phyloP scores from a whole-genome alignment of 805 yeast species.

The Wickerhamiella kurtzmanii region DNA sequence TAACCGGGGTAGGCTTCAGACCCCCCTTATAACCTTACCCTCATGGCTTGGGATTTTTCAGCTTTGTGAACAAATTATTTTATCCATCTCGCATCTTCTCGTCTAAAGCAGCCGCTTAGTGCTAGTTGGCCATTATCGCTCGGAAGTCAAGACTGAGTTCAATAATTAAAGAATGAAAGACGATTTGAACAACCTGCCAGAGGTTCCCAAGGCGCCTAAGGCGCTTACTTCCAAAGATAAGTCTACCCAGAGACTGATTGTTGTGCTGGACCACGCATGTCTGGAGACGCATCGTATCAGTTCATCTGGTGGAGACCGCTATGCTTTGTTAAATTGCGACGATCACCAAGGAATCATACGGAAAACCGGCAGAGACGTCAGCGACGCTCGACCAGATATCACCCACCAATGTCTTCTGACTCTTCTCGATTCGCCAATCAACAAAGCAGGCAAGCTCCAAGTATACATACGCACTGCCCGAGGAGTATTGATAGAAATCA shows the following conservation, averaged over 20 bases:
- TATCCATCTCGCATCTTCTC: not conserved
- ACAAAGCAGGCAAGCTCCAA: conserved; percentile 92
- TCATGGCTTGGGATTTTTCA: conserved; percentile 2
- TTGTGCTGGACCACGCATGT: conserved; percentile 92
- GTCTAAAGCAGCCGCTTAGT: not conserved
- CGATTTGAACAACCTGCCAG: conserved; percentile 39
- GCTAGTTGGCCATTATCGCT: not conserved
- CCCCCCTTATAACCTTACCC: conserved; percentile 1
- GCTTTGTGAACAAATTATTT: not conserved
- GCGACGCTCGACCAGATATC: conserved; percentile 98
- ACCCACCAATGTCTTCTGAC: conserved; percentile 96
- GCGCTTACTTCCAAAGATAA: conserved; percentile 76
- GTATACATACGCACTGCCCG: conserved; percentile 93
- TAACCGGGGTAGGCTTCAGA: conserved; percentile 11
- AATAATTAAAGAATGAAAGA: conserved; percentile 13
- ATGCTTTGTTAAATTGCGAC: conserved; percentile 88
- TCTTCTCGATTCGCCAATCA: conserved; percentile 89
- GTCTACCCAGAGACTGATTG: conserved; percentile 71
- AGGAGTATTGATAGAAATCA: conserved; percentile 88
- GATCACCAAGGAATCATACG: conserved; percentile 93
- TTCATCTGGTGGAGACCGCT: conserved; percentile 79
- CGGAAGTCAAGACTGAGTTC: no score
- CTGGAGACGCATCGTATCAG: conserved; percentile 80
- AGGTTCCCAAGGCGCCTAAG: conserved; percentile 79
- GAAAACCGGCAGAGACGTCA: conserved; percentile 93